A percentile compares a stretch with the other conserved stretches of the same genome.
Conservation (phyloP, 495 filamentous ascomycete species). For the Penicillium manginii region DNA sequence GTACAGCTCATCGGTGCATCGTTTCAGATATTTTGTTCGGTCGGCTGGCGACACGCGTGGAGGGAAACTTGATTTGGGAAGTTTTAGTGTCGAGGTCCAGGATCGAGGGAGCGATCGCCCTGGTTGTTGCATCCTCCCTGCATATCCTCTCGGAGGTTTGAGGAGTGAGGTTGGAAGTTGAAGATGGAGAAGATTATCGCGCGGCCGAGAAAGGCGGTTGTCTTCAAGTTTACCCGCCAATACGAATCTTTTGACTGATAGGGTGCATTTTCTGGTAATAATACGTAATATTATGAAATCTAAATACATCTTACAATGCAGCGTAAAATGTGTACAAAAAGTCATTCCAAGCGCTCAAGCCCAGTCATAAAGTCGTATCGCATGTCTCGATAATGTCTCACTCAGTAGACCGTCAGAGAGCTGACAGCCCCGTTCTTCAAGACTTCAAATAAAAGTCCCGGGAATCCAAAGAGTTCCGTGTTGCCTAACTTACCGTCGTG, state of each 20-base stretch:
- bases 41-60: slow-evolving; percentile 53
- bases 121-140: slow-evolving; percentile 53
- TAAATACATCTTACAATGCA: slow-evolving; percentile 7
- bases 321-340: neutral
- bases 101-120: slow-evolving; percentile 52
- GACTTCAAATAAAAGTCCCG: slow-evolving; percentile 92
- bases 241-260: neutral
- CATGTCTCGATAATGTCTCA: neutral
- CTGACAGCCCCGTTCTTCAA: slow-evolving; percentile 90
- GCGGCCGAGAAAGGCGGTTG: neutral
- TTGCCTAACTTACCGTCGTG: slow-evolving; percentile 68
- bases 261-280: neutral
- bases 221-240: neutral
- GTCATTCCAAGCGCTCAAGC: slow-evolving; percentile 2
- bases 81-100: slow-evolving; percentile 62
- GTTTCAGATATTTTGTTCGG: slow-evolving; percentile 66
- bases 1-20: slow-evolving; percentile 88
- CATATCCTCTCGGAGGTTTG: slow-evolving; percentile 32
- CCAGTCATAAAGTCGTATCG: neutral
- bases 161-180: slow-evolving; percentile 1
- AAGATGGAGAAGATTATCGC: neutral
- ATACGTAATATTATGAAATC: slow-evolving; percentile 2
- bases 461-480: slow-evolving; percentile 91
- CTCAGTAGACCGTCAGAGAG: slow-evolving; percentile 81
- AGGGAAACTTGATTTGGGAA: slow-evolving; percentile 64